Evolutionary conservation across 2,329 filamentous ascomycete species (phyloP), one percentile per base, ranked within the genome.

Genomic region (Fusarium domesticum): DNA sequence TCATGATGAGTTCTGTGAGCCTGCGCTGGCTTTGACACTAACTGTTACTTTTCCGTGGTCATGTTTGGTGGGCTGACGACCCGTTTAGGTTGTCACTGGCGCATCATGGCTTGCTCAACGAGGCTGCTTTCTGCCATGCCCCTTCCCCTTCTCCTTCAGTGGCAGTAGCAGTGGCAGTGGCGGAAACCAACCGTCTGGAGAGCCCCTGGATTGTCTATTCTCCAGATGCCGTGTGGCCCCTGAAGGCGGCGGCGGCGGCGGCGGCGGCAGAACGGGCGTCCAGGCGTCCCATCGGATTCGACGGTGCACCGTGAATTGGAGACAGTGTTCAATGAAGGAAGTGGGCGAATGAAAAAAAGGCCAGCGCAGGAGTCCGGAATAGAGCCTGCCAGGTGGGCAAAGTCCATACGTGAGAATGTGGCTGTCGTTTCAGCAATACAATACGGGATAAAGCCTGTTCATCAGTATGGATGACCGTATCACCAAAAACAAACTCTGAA

Each of bases 181-280:
- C 53, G 50, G 56, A 50, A 55, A 50, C 50, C 56, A 46, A 47
- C 45, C 43, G 45, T 49, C 54, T 59, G 56, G 56, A 41, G 6
- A 23, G 20, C 10, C 47, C 54, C 45, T 59, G 34, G 51, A 46
- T 54, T 57, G 47, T 59, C 42, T 43, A 6, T 32, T 32, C 30
- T 14, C 6, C 39, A 36, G 28, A 11, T 34, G 17, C 23, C n/a
- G n/a, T 38, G 32, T 17, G 42, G 55, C 45, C 47, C 49, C 51
- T 57, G 53, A 43, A 47, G 51, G 56, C 56, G 49, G 20, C 10
- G 20, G 20, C 10, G 20, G 20, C 48, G 51, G 56, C 56, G 49
- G 20, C 10, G 20, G 20, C 10, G 20, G 20, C 48, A 45, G 48
- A 52, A 42, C 37, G 48, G 44, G 42, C 45, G 50, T 59, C 56